Evolutionary conservation across 352 stramenopile species (phyloP), one percentile per base, ranked within the genome.

Genomic region (Pythium oligandrum): DNA sequence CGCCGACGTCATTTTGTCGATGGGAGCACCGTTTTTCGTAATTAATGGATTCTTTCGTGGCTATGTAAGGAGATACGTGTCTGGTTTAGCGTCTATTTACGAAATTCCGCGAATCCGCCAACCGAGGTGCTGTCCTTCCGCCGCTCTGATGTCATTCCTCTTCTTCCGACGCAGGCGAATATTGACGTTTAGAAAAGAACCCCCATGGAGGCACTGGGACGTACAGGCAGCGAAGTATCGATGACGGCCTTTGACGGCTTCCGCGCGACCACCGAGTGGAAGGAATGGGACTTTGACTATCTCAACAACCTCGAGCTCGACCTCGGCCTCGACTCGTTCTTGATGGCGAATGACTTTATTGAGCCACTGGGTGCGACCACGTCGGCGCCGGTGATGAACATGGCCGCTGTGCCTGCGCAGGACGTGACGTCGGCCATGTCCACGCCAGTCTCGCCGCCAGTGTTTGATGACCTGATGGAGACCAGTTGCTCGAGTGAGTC

Each of bases 301-400:
- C 61, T 75, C 40, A 65, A 61, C 53, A 26, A 26, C 17, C 66
- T 83, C 44, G 79, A 88, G 47, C 61, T 78, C 39, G 79, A 90
- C 31, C 51, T 90, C 26, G 66, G 78, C 17, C 66, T 88, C 26
- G 78, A 90, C 61, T 66, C 80, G 46, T 86, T 82, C 44, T 44
- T 89, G 48, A 49, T 90, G 40, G 64, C 72, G 11, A 77, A 90
- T 48, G 75, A 84, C 51, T 83, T 87, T 59, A 66, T 84, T 43
- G 75, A 84, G 45, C 71, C 74, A 6, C 71, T 85, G 31, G 54
- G 36, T 0, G 10, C 55, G 12, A n/a, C 48, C 6, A 53, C 59
- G 33, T 39, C 53, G 26, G 56, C 65, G 38, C 61, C 68, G 3
- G 51, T 63, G 54, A 63, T 64, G 8, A 51, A 66, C 11, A 78